Percentiles rank a stretch among this genome's conserved stretches.
Conservation (phyloP, 2,329 filamentous ascomycete genomes). For the Salinomyces thailandicus region DNA sequence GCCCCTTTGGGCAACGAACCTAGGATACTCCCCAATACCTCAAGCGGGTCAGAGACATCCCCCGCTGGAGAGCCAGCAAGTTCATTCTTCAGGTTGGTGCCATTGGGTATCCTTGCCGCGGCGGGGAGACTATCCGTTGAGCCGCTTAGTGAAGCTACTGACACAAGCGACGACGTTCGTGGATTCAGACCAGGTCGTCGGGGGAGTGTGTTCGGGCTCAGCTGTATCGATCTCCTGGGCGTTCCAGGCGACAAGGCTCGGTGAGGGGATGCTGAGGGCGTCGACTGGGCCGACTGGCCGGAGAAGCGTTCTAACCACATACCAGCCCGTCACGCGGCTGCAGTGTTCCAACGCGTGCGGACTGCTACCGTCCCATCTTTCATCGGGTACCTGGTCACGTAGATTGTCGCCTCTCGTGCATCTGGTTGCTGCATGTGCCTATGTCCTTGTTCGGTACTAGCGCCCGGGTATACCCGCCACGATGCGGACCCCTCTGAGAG, state of each 20-base stretch:
- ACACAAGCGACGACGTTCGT: slow-evolving; percentile 67
- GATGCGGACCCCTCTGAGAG: background rate
- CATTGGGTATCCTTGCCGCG: slow-evolving; percentile 55
- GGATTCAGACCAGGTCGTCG: slow-evolving; percentile 58
- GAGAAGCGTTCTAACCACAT: slow-evolving; percentile 61
- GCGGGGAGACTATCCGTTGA: slow-evolving; percentile 66
- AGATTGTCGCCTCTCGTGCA: no score
- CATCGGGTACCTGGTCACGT: no score
- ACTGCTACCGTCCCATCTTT: no score
- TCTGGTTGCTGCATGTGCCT: no score
- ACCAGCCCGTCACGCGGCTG: slow-evolving; percentile 8
- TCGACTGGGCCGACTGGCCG: slow-evolving; percentile 59
- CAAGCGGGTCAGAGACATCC: slow-evolving; percentile 57
- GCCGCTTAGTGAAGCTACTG: slow-evolving; percentile 60
- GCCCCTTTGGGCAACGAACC: slow-evolving; percentile 25
- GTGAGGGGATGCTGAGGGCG: slow-evolving; percentile 51
- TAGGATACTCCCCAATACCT: slow-evolving; percentile 55
- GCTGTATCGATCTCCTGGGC: slow-evolving; percentile 55
- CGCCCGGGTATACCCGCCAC: background rate
- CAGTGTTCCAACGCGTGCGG: no score
- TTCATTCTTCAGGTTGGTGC: slow-evolving; percentile 54
- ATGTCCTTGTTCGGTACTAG: background rate
- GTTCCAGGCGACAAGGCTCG: slow-evolving; percentile 60
- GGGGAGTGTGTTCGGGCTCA: slow-evolving; percentile 58
- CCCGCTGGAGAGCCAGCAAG: slow-evolving; percentile 38